phyloP scores from a whole-genome alignment of 2,329 filamentous ascomycete genomes.

The Claviceps sp. region DNA sequence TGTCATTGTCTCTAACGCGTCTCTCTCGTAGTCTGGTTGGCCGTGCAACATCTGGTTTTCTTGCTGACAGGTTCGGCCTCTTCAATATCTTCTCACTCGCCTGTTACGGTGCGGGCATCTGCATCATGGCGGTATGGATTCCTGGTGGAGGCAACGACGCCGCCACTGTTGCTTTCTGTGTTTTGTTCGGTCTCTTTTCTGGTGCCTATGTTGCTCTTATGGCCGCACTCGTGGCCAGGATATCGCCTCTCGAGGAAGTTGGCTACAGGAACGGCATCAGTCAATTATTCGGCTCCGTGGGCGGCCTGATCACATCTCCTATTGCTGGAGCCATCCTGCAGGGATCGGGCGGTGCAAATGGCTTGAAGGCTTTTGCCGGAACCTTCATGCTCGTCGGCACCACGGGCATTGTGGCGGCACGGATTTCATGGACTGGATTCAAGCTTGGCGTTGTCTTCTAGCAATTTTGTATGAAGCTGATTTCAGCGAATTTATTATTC shows the following conservation, averaged over 20 bases:
- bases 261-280: conserved; percentile 37
- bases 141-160: conserved; percentile 12
- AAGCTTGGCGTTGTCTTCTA: conserved; percentile 8
- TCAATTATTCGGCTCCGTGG: conserved; percentile 8
- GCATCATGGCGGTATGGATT: conserved; percentile 21
- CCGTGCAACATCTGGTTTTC: conserved; percentile 9
- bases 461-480: not conserved
- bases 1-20: not conserved
- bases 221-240: conserved; percentile 24
- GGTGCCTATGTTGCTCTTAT: conserved; percentile 16
- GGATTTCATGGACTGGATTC: conserved; percentile 8
- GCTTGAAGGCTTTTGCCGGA: conserved; percentile 10
- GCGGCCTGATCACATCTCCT: conserved; percentile 9
- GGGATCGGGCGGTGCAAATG: conserved; percentile 5
- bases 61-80: conserved; percentile 14
- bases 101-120: conserved; percentile 22
- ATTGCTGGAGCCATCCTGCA: conserved; percentile 12
- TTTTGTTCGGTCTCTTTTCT: conserved; percentile 17
- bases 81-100: conserved; percentile 26
- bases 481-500: not conserved
- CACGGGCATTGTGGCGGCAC: conserved; percentile 7
- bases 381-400: conserved; percentile 9
- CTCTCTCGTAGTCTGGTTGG: conserved; percentile 9
- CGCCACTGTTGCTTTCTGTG: conserved; percentile 14
- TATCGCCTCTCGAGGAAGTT: conserved; percentile 38